Conservation (phyloP, 495 filamentous ascomycete species). For the Penicillium arizonense region DNA sequence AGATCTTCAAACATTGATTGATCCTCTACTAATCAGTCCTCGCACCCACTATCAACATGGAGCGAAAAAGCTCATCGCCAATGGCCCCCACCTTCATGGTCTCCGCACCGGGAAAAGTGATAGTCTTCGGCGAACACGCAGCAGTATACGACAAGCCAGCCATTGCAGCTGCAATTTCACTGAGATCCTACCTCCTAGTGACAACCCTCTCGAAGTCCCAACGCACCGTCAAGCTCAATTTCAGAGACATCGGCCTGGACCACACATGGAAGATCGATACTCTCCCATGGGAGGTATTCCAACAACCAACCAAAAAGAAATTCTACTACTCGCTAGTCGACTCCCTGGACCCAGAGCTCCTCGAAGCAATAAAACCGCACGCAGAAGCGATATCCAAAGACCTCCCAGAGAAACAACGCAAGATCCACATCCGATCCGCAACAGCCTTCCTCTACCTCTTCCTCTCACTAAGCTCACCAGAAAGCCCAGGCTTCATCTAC, state of each 20-base stretch:
- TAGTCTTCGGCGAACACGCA: conserved; percentile 95
- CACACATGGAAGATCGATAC: conserved; percentile 92
- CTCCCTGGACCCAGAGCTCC: conserved; percentile 73
- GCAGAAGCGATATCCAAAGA: conserved; percentile 64
- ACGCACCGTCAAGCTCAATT: conserved; percentile 78
- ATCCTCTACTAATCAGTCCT: no score
- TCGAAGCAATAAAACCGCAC: conserved; percentile 74
- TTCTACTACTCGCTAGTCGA: conserved; percentile 88
- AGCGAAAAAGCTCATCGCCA: conserved; percentile 34
- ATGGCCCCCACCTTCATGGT: conserved; percentile 91
- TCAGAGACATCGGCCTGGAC: conserved; percentile 79
- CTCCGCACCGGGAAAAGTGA: conserved; percentile 95
- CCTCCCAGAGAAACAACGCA: conserved; percentile 55
- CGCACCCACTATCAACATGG: no score
- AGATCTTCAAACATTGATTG: no score
- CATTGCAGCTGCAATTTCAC: conserved; percentile 91
- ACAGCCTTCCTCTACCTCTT: conserved; percentile 90
- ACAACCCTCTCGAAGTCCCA: conserved; percentile 84
- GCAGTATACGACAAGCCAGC: conserved; percentile 96
- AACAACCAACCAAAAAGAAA: conserved; percentile 79
- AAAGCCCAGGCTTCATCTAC: conserved; percentile 78
- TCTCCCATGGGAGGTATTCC: conserved; percentile 81
- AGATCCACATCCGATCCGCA: conserved; percentile 77
- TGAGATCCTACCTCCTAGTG: conserved; percentile 93
- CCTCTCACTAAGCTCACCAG: conserved; percentile 75